phyloP scores from a whole-genome alignment of 2,329 filamentous ascomycete species.

The Fusarium fracticaudum region DNA sequence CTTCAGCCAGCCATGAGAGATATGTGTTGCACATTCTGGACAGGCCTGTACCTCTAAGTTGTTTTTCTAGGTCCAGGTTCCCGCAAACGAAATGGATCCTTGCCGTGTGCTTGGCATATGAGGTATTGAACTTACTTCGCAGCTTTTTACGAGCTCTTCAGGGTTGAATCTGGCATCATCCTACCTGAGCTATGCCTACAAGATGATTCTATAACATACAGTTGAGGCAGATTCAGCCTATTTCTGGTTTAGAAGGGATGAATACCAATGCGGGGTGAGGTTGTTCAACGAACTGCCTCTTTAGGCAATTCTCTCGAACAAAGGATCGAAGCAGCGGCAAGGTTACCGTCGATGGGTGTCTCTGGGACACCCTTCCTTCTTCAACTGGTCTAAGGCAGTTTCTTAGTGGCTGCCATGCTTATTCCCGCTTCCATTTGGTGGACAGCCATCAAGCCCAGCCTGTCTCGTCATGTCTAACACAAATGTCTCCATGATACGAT shows the following conservation, averaged over 20 bases:
- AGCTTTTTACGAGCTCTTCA: slow-evolving; percentile 4
- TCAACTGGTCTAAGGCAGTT: neutral
- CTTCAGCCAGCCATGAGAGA: slow-evolving; percentile 13
- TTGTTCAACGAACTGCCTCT: slow-evolving; percentile 17
- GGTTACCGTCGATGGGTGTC: neutral
- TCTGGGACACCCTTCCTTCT: neutral
- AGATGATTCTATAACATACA: neutral
- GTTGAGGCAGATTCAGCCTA: neutral
- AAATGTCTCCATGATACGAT: slow-evolving; percentile 21
- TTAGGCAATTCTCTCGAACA: slow-evolving; percentile 30
- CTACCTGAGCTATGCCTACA: neutral
- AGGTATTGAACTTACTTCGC: slow-evolving; percentile 27
- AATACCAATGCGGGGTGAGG: neutral
- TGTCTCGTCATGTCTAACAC: neutral
- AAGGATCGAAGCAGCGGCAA: slow-evolving; percentile 10
- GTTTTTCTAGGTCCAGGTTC: slow-evolving; percentile 2
- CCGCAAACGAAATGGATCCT: slow-evolving; percentile 15
- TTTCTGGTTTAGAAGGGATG: neutral
- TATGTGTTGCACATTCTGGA: slow-evolving; percentile 11
- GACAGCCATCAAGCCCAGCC: neutral
- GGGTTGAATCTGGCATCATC: neutral
- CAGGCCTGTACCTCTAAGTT: neutral
- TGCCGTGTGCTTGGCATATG: slow-evolving; percentile 24
- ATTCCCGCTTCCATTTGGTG: neutral
- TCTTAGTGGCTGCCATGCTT: neutral